Percentiles rank a stretch among this genome's conserved stretches.
Conservation (phyloP, 1,139 yeast genomes). For the Casaregolazyma suthepensis region DNA sequence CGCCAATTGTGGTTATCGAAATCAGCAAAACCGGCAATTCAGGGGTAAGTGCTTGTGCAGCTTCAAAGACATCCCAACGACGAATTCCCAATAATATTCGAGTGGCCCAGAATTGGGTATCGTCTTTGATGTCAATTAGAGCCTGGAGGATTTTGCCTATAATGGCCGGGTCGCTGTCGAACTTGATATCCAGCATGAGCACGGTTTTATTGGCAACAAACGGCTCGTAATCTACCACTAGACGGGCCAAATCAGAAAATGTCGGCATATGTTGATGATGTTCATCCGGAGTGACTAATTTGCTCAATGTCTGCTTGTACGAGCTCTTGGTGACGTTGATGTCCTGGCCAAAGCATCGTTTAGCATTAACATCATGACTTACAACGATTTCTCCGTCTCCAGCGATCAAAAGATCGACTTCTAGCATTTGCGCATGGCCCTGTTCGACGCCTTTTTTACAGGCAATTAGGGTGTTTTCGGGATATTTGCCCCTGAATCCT, state of each 20-base stretch:
- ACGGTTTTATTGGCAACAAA: constrained; percentile 30
- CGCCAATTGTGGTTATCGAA: constrained; percentile 39
- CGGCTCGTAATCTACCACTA: constrained; percentile 44
- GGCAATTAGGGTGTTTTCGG: constrained; percentile 76
- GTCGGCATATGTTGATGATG: constrained; percentile 57
- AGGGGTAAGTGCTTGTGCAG: constrained; percentile 40
- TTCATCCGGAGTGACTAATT: constrained; percentile 47
- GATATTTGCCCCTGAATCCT: constrained; percentile 38
- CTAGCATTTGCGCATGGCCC: constrained; percentile 66
- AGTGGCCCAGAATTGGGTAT: constrained; percentile 55
- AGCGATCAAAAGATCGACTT: constrained; percentile 79
- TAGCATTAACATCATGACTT: constrained; percentile 62
- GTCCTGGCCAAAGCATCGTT: constrained; percentile 47
- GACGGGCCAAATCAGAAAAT: constrained; percentile 50
- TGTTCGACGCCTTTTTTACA: constrained; percentile 58
- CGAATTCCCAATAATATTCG: constrained; percentile 76
- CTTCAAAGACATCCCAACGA: constrained; percentile 60
- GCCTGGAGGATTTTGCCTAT: constrained; percentile 47
- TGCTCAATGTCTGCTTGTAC: constrained; percentile 37
- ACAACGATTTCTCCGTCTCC: constrained; percentile 68
- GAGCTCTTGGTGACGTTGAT: constrained; percentile 36
- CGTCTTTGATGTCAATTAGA: constrained; percentile 45
- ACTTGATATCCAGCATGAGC: constrained; percentile 78
- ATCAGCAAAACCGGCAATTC: constrained; percentile 48
- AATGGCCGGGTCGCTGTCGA: constrained; percentile 56